Percentiles rank a stretch among this genome's conserved stretches.
These are phyloP conservation scores for Cryomyces minteri DNA, from an alignment of 495 filamentous ascomycete species.

Conservation along the genomic window DNA sequence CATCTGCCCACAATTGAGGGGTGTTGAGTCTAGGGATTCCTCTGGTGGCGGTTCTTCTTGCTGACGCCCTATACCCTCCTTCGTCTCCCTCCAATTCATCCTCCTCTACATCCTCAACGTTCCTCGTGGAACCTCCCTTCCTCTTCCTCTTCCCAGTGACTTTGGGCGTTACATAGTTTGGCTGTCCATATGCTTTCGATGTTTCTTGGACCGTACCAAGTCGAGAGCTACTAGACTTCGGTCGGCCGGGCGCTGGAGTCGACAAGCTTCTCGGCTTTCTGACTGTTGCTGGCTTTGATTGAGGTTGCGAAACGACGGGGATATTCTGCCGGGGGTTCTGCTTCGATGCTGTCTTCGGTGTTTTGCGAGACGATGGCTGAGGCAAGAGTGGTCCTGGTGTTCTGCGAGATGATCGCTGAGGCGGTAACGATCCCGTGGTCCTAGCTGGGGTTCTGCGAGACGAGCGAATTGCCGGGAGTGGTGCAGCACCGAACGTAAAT, in stretches of 20 bases:
- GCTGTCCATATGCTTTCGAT: background rate
- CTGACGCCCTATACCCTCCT: background rate
- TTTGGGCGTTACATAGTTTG: background rate
- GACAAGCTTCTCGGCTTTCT: background rate
- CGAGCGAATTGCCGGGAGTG: background rate
- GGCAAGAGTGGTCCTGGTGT: background rate
- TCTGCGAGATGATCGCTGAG: background rate
- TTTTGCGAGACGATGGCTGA: background rate
- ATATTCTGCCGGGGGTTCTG: background rate
- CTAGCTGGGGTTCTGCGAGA: background rate
- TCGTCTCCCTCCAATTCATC: background rate
- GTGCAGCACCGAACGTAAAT: slow-evolving; percentile 23
- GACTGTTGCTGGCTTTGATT: too few species aligned
- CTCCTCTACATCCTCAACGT: background rate
- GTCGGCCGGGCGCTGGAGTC: background rate
- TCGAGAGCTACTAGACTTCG: background rate
- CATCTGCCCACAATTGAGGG: background rate
- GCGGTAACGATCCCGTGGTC: background rate
- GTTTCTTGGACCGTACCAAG: background rate
- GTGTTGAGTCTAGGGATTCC: background rate
- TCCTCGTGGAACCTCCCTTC: background rate
- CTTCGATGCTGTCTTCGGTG: background rate
- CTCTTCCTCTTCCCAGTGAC: slow-evolving; percentile 2
- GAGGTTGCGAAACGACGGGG: too few species aligned
- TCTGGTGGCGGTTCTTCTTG: background rate